Evolutionary conservation across 1,284 basidiomycete species (phyloP).

Genomic region (Anthracocystis walkeri): DNA sequence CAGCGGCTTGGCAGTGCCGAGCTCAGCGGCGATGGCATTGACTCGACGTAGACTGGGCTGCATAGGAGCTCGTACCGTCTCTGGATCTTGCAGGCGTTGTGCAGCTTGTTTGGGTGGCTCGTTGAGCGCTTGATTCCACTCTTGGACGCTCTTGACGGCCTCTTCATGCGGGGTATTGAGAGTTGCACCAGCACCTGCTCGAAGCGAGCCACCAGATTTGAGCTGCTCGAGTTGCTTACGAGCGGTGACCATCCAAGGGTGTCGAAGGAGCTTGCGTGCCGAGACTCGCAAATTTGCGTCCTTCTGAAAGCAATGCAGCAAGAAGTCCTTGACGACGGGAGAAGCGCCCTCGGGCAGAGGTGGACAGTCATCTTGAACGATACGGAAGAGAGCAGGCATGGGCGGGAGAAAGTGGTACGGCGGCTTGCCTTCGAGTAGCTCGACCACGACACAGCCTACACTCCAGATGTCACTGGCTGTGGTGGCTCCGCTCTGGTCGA

Average conservation of each 20-base stretch:
- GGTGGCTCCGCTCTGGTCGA: constrained; percentile 86
- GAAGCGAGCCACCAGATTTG: constrained; percentile 72
- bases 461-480: constrained; percentile 97
- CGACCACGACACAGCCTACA: constrained; percentile 95
- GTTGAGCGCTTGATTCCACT: constrained; percentile 96
- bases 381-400: constrained; percentile 97
- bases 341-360: constrained; percentile 94
- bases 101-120: constrained; percentile 73
- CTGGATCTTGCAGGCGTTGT: constrained; percentile 29
- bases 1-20: constrained; percentile 46
- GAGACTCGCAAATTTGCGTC: constrained; percentile 92
- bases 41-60: constrained; percentile 48
- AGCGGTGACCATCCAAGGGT: constrained; percentile 94
- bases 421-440: constrained; percentile 92
- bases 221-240: constrained; percentile 78
- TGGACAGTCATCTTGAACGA: constrained; percentile 96
- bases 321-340: constrained; percentile 89
- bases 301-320: constrained; percentile 98
- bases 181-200: constrained; percentile 25
- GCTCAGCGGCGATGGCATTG: constrained; percentile 40
- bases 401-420: constrained; percentile 95
- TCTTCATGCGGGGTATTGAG: constrained; percentile 77
- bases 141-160: constrained; percentile 91
- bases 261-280: constrained; percentile 89
- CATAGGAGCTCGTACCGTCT: constrained; percentile 39